phyloP scores from a whole-genome alignment of 495 filamentous ascomycete species.

The Daldinia loculata region DNA sequence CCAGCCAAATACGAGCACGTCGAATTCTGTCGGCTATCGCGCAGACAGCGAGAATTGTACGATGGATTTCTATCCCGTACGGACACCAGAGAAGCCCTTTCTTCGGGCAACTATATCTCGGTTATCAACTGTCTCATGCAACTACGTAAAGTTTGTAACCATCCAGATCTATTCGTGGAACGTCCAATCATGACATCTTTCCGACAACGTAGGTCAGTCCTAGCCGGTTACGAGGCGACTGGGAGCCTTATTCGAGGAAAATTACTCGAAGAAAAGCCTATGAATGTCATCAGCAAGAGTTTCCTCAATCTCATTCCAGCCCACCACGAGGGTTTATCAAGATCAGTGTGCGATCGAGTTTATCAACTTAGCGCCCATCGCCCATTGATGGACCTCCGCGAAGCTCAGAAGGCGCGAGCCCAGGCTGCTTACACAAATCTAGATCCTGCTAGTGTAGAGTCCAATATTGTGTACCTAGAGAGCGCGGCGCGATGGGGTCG shows the following conservation, averaged over 20 bases:
- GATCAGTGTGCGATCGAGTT: constrained; percentile 67
- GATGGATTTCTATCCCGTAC: constrained; percentile 96
- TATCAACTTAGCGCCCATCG: constrained; percentile 70
- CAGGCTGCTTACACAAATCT: constrained; percentile 67
- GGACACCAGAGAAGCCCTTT: constrained; percentile 84
- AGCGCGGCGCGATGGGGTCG: constrained; percentile 73
- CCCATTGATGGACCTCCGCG: constrained; percentile 67
- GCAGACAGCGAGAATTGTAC: constrained; percentile 93
- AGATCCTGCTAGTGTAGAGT: constrained; percentile 68
- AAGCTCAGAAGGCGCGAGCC: constrained; percentile 69
- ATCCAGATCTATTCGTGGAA: constrained; percentile 98
- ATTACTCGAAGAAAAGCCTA: constrained; percentile 70
- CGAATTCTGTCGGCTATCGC: constrained; percentile 91
- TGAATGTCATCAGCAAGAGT: constrained; percentile 72
- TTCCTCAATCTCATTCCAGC: constrained; percentile 85
- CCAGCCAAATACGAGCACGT: constrained; percentile 97
- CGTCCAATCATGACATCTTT: constrained; percentile 97
- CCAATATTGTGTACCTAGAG: constrained; percentile 75
- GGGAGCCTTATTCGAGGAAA: constrained; percentile 74
- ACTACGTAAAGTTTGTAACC: constrained; percentile 96
- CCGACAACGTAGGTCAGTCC: constrained; percentile 84
- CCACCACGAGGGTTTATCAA: constrained; percentile 71
- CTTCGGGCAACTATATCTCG: constrained; percentile 95
- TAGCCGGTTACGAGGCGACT: constrained; percentile 80
- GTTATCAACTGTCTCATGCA: constrained; percentile 99